Base-by-base conservation (phyloP, 2,329 filamentous ascomycete genomes). In the Pyrenophora seminiperda region DNA sequence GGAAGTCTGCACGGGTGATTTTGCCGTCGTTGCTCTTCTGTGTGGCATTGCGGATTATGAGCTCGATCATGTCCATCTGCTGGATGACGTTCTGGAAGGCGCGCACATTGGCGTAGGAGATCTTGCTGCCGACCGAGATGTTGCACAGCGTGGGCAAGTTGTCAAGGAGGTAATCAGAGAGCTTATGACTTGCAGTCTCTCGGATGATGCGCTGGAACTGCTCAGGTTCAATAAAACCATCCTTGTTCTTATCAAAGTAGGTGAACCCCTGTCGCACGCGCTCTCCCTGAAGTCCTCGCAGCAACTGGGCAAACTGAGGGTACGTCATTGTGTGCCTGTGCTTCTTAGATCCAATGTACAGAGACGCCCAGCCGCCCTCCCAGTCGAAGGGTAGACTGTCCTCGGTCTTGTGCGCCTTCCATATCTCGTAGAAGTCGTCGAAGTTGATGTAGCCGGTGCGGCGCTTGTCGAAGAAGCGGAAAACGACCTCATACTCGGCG, bases 11-110 rank as follows among this genome's bases (percentile, higher is more conserved):
- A 43, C 91, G 85, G 4, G 93, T 97, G 70, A 99, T 97, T 78
- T 91, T 96, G 70, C 91, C 91, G 73, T 99, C 94, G 9, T 77
- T 63, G 73, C 90, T 95, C 78, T 92, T 91, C 63, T 80, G 78
- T 58, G 91, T 89, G 30, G 94, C 94, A 68, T 91, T 91, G 61
- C 91, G 86, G 59, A 99, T 84, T 69, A 99, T 91, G 61, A 96
- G 79, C 78, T 99, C 94, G 41, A 97, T 90, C 66, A 97, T 83
- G 68, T 99, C 94, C 90, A 99, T 97, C 76, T 97, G 92, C 67
- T 89, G 87, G 65, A 99, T 93, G 75, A 99, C 87, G 73, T 99
- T 99, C 79, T 96, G 92, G 79, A 99, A 99, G 30, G 94, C 94
- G 61, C 94, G 86, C 24, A 99, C 94, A 71, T 96, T 97, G 72